Conservation (phyloP, 257 asterid genomes). For the Nicotiana attenuata region DNA sequence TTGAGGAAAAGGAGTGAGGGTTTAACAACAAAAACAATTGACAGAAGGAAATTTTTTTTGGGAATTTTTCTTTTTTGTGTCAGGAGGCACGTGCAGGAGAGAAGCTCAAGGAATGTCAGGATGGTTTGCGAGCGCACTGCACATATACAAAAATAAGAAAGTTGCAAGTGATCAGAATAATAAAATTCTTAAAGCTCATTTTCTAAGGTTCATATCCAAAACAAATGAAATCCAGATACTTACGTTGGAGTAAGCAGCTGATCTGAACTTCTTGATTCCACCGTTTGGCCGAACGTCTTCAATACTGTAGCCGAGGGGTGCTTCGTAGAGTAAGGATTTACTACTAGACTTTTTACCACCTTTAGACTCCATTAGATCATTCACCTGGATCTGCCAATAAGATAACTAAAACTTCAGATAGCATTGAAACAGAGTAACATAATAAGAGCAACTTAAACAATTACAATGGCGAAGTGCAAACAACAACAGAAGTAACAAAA, state of each 20-base stretch:
- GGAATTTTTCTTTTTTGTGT: background rate
- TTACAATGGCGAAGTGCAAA: background rate
- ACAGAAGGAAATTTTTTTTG: background rate
- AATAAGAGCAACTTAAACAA: background rate
- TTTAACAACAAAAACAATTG: background rate
- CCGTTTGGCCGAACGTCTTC: slow-evolving; percentile 42
- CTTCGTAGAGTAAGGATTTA: slow-evolving; percentile 32
- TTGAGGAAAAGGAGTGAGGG: slow-evolving; percentile 9
- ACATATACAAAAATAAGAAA: background rate
- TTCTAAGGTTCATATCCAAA: background rate
- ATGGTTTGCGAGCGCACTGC: slow-evolving; percentile 35
- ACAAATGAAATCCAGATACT: background rate
- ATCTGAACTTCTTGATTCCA: slow-evolving; percentile 41
- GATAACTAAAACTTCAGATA: background rate
- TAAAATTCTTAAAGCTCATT: background rate
- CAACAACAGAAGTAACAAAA: background rate
- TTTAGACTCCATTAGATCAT: slow-evolving; percentile 42
- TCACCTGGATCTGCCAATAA: slow-evolving; percentile 4
- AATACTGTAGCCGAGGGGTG: slow-evolving; percentile 35
- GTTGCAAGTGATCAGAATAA: background rate
- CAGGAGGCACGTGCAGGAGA: slow-evolving; percentile 1
- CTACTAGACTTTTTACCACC: slow-evolving; percentile 33
- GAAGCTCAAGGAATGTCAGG: slow-evolving; percentile 24
- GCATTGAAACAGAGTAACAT: background rate
- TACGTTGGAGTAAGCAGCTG: slow-evolving; percentile 50